Evolutionary conservation across 768 basidiomycete species (phyloP).

Genomic region (Rubroboletus pulcherrimus): DNA sequence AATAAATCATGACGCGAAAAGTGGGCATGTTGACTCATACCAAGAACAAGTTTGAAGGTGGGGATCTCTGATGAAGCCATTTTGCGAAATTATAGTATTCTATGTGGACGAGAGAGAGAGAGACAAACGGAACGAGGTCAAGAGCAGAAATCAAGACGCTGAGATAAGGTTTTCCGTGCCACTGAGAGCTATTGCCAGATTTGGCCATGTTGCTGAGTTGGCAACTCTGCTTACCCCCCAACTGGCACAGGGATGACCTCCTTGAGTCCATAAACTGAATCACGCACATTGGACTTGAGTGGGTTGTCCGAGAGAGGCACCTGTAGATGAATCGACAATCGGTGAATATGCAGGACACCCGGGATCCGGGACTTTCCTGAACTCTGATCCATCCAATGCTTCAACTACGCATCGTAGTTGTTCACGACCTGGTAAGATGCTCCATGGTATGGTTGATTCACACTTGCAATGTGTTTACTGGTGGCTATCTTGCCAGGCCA

Average conservation of each 20-base stretch:
- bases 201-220: conserved; percentile 19
- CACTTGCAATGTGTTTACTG: neutral
- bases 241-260: neutral
- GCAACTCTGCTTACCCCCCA: neutral
- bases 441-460: neutral
- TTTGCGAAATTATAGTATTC: conserved; percentile 21
- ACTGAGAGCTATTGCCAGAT: conserved; percentile 22
- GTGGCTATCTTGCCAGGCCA: neutral
- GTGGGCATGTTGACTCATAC: conserved; percentile 44
- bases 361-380: neutral
- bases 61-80: conserved; percentile 55
- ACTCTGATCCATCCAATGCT: neutral
- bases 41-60: conserved; percentile 98
- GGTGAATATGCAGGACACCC: neutral
- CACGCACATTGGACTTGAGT: neutral
- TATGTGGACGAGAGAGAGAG: conserved; percentile 19
- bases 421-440: neutral
- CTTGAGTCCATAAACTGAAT: neutral
- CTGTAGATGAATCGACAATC: neutral
- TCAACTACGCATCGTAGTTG: too few relatives aligned
- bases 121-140: conserved; percentile 22
- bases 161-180: conserved; percentile 38
- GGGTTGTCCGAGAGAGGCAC: neutral
- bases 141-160: conserved; percentile 33
- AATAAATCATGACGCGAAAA: conserved; percentile 5